These are phyloP conservation scores for Leccinum aurantiacum DNA, from an alignment of 768 basidiomycete genomes.

Conservation along the genomic window DNA sequence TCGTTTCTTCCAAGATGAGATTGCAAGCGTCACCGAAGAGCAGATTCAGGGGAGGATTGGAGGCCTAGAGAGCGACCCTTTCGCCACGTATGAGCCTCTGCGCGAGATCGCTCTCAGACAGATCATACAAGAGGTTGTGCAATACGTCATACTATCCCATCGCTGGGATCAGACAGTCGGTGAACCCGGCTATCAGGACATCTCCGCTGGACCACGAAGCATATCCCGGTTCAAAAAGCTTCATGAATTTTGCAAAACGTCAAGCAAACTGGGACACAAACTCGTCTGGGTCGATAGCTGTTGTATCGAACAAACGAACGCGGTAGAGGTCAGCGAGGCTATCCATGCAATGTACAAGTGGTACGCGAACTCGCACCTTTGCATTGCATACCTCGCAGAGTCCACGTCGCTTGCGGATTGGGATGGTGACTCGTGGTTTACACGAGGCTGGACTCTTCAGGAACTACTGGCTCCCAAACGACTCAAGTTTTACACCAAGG, in stretches of 20 bases:
- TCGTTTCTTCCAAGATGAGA: slow-evolving; percentile 7
- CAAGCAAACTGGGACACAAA: slow-evolving; percentile 1
- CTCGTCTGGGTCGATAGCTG: slow-evolving; percentile 20
- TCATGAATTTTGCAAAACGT: slow-evolving; percentile 5
- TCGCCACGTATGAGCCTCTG: slow-evolving; percentile 1
- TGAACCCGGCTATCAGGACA: slow-evolving; percentile 14
- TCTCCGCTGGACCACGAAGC: neutral
- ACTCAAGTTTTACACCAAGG: slow-evolving; percentile 18
- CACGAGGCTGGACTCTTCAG: slow-evolving; percentile 12
- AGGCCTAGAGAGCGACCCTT: neutral
- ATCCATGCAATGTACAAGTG: slow-evolving; percentile 25
- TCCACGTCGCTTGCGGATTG: neutral
- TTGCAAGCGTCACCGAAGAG: slow-evolving; percentile 4
- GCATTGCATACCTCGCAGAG: slow-evolving; percentile 18
- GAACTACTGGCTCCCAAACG: slow-evolving; percentile 19
- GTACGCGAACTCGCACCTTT: slow-evolving; percentile 23
- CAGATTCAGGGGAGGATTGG: slow-evolving; percentile 3
- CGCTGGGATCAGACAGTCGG: slow-evolving; percentile 5
- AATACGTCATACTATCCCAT: slow-evolving; percentile 18
- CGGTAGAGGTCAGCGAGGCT: slow-evolving; percentile 21
- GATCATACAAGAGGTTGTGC: slow-evolving; percentile 14
- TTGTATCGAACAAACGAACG: slow-evolving; percentile 21
- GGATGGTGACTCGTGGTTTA: slow-evolving; percentile 13
- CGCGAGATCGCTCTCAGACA: slow-evolving; percentile 3
- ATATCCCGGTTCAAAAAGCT: slow-evolving; percentile 3